Base-by-base conservation (phyloP, 192 early-diverging fungal genomes). In the Mortierella alpina region DNA sequence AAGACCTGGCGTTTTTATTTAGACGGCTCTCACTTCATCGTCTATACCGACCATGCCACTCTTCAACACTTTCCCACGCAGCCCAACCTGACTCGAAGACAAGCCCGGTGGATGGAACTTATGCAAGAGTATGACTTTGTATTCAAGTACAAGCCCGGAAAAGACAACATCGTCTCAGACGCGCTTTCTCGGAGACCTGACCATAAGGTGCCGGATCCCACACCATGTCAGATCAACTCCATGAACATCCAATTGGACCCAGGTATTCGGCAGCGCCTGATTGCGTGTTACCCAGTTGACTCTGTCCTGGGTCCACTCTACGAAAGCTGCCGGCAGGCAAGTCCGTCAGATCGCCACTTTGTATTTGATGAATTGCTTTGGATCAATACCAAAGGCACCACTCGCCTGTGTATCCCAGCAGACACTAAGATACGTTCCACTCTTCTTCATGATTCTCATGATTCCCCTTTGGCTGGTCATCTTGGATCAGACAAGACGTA, bases 11-110 rank as follows among this genome's bases (percentile, higher is more conserved):
- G 76, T 3, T 60, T 55, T 44, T 79, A 86, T 52, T 70, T 87
- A 39, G 23, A 72, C 64, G 44, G 73, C 0, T 14, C 45, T 22
- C n/a, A 45, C n/a, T 63, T 87, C n/a, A 51, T 53, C 4, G 72
- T 87, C 0, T 72, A 59, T 46, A 75, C 77, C 6, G 82, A 85
- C 51, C 86, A 88, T 49, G 65, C 77, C 45, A 77, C 75, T 31
- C 69, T 88, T 1, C 22, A 63, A 44, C 81, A 74, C 17, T 75
- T 86, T 13, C 85, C 85, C 5, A 73, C 71, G 39, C 65, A 69
- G 20, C 83, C 76, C 47, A 65, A 69, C 41, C 60, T 59, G 39
- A 46, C 60, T 17, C 53, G 44, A 42, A 13, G 63, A 23, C 72
- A 73, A 65, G 63, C 72, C 3, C 31, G 31, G 3, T 82, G 72